Evolutionary conservation across 2,329 filamentous ascomycete species (phyloP), one percentile per base, ranked within the genome.

Genomic region (Apiospora sp.): DNA sequence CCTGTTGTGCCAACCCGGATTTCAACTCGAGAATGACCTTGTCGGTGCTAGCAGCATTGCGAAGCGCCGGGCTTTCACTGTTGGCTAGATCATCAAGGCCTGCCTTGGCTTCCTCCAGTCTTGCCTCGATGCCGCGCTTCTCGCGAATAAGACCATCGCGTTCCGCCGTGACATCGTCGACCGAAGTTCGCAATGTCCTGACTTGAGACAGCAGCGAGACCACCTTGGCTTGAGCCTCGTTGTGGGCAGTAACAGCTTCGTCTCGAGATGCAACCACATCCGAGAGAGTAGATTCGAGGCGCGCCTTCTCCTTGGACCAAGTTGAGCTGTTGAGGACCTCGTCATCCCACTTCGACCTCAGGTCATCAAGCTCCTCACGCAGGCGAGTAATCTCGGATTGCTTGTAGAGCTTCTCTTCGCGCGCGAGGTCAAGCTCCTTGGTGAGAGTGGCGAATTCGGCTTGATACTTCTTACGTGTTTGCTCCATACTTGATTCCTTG

Each of bases 391-490:
- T 97, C 82, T 98, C 95, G 48, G 93, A 91, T 77, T 96, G 94
- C 89, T 88, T 96, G 88, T 86, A 98, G 84, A 86, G 93, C 87
- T 87, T 91, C 83, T 97, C 96, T 81, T 98, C 95, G 48, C 96
- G 93, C 77, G 97, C 95, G 74, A 97, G 89, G 80, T 98, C 96
- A 37, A 99, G 90, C 83, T 99, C 96, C 78, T 95, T 95, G 70
- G 93, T 96, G 68, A 98, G 86, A 4, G 93, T 93, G 22, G 94
- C 93, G 80, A 98, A 94, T 82, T 99, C 96, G 58, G 92, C 90
- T 81, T 98, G 96, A 81, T 98, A 99, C 87, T 98, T 99, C 87
- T 96, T 96, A 79, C 96, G 91, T 61, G 96, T 98, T 83, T 98
- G 96, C 84, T 99, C 96, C 90, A 98, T 93, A 76, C 94, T 96